These are phyloP conservation scores for Biscutella laevigata DNA, from an alignment of 441 rosid species.

Conservation along the genomic window DNA sequence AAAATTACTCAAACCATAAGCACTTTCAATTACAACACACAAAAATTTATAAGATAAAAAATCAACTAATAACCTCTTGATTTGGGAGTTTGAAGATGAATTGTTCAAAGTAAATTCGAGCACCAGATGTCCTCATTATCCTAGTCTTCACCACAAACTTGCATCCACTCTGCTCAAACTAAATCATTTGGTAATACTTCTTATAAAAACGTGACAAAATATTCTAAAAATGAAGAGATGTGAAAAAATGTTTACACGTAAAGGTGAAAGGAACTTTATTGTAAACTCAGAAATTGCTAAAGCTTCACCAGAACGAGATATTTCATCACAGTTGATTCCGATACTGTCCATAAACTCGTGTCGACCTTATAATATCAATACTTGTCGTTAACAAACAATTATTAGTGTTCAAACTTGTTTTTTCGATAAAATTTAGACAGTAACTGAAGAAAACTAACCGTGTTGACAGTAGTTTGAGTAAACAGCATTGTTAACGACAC, in stretches of 20 bases:
- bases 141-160: constrained; percentile 48
- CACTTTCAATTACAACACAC: neutral
- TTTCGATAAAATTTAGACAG: neutral
- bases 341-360: constrained; percentile 55
- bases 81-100: constrained; percentile 57
- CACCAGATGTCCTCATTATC: constrained; percentile 47
- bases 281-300: constrained; percentile 57
- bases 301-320: constrained; percentile 53
- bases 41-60: neutral
- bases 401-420: too few species aligned
- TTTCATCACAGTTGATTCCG: constrained; percentile 47
- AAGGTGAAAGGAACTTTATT: constrained; percentile 48
- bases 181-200: too few species aligned
- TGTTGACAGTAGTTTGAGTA: constrained; percentile 79
- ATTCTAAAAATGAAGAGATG: too few species aligned
- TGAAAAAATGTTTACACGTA: too few species aligned
- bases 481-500: constrained; percentile 81
- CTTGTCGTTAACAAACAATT: neutral
- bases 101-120: constrained; percentile 54
- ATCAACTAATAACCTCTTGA: constrained; percentile 35
- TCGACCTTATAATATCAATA: constrained; percentile 31
- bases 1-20: neutral
- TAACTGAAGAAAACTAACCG: neutral
- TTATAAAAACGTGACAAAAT: neutral
- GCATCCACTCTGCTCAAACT: constrained; percentile 47